These are phyloP conservation scores for Neoboletus brunneissimus DNA, from an alignment of 768 basidiomycete species.

Conservation along the genomic window DNA sequence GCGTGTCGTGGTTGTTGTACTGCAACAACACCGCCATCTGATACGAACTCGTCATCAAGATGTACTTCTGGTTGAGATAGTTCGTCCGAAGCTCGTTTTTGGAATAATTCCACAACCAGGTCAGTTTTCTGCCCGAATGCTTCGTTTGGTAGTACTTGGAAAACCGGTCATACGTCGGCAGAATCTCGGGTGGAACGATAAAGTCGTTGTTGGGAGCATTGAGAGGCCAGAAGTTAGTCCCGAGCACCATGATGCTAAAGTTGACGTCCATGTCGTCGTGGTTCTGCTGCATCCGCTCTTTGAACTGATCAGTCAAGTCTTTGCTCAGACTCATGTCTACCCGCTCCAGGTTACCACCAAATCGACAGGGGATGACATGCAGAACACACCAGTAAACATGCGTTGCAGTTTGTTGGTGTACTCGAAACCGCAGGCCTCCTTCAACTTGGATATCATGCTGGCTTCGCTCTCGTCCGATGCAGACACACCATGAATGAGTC, in stretches of 20 bases:
- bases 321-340: conserved; percentile 93
- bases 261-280: conserved; percentile 86
- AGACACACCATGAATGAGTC: conserved; percentile 86
- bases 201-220: conserved; percentile 82
- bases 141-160: conserved; percentile 90
- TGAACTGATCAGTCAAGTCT: conserved; percentile 93
- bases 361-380: background rate
- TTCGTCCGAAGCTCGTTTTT: conserved; percentile 96
- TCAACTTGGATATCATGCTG: conserved; percentile 97
- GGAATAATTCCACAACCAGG: conserved; percentile 98
- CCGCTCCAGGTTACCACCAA: conserved; percentile 2
- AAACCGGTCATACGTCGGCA: conserved; percentile 87
- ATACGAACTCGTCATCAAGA: conserved; percentile 91
- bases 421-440: conserved; percentile 95
- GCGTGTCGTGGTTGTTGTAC: conserved; percentile 88
- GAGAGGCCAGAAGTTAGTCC: conserved; percentile 95
- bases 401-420: conserved; percentile 94
- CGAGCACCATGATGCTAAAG: conserved; percentile 91
- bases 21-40: conserved; percentile 94
- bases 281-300: conserved; percentile 85
- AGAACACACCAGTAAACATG: conserved; percentile 84
- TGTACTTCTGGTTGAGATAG: conserved; percentile 92
- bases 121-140: conserved; percentile 91
- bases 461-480: conserved; percentile 96
- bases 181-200: conserved; percentile 83